Base-by-base conservation (phyloP, 1,139 yeast genomes). In the Suzukiozyma palmioleophila region DNA sequence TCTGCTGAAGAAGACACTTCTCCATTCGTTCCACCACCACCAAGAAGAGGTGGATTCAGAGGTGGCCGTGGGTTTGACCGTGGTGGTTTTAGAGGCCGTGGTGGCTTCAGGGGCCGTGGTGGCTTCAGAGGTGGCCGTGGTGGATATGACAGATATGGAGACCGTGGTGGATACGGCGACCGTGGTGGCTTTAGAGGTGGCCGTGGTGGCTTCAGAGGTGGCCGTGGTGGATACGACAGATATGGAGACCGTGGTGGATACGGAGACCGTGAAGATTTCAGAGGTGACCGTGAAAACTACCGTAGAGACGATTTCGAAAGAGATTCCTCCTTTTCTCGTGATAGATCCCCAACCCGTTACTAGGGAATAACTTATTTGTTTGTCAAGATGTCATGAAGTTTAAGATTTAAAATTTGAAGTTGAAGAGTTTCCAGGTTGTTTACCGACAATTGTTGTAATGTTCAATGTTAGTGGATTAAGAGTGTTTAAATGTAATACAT, bases 1-100 rank as follows among this genome's bases (percentile, higher is more conserved):
- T 61, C 75, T 45, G 86, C 90, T 44, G 87, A 81, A 64, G 88
- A 80, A 66, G 96, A 87, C 60, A 83, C 84, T 55, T 76, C 84
- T 55, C 89, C 90, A 48, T 84, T 83, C 54, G 75, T 82, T 50
- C 84, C 87, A 50, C 78, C 82, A 40, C 75, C 78, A 46, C 70
- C 79, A 48, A 72, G 79, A 56, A 62, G 73, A 54, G 74, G 78
- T 46, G 71, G 66, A 27, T 62, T 59, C 51, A 57, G 70, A 52
- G 69, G 64, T 44, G 52, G 57, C 42, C 50, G 54, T 54, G 37
- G 46, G n/a, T 56, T 54, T 53, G 60, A 59, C 45, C 45, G 67
- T 51, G 54, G 66, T 45, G 56, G 60, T 44, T 50, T 59, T 58
- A 51, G 67, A 54, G 53, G 39, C 53, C 52, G 66, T 43, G 66